Evolutionary conservation across 306 rosid species (phyloP).

Genomic region (Mucuna pruriens): DNA sequence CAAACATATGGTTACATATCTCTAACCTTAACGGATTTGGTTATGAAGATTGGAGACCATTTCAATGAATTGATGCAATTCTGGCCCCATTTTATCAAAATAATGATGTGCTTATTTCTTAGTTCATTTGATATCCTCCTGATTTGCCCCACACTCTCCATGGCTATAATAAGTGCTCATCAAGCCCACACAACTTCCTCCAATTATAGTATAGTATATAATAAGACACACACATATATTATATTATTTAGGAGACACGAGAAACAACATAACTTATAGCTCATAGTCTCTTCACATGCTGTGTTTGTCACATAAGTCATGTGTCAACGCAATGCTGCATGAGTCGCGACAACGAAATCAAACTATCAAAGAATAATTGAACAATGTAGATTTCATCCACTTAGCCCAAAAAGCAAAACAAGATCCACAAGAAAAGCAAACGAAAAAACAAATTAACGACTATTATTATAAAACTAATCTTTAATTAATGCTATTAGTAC

Average conservation of each 20-base stretch:
- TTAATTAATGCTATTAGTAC: neutral
- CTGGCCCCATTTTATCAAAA: neutral
- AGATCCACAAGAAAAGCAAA: slow-evolving; percentile 10
- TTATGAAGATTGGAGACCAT: neutral
- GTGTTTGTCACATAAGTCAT: neutral
- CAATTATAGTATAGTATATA: neutral
- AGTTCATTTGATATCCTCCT: neutral
- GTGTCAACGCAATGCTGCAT: neutral
- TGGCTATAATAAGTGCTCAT: neutral
- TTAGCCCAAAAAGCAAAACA: neutral
- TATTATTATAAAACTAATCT: neutral
- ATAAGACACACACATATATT: neutral
- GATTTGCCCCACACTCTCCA: neutral
- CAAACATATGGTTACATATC: neutral
- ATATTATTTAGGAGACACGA: slow-evolving; percentile 7
- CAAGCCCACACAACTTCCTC: neutral
- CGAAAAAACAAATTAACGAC: neutral
- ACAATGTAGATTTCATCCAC: neutral
- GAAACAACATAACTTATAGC: neutral
- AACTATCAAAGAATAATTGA: slow-evolving; percentile 1
- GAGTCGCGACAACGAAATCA: slow-evolving; percentile 22
- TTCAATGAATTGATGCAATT: neutral
- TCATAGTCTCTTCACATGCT: neutral
- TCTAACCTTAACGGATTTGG: neutral
- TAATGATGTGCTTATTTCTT: neutral